phyloP scores from a whole-genome alignment of 805 yeast genomes.

The Saturnispora mendoncae region DNA sequence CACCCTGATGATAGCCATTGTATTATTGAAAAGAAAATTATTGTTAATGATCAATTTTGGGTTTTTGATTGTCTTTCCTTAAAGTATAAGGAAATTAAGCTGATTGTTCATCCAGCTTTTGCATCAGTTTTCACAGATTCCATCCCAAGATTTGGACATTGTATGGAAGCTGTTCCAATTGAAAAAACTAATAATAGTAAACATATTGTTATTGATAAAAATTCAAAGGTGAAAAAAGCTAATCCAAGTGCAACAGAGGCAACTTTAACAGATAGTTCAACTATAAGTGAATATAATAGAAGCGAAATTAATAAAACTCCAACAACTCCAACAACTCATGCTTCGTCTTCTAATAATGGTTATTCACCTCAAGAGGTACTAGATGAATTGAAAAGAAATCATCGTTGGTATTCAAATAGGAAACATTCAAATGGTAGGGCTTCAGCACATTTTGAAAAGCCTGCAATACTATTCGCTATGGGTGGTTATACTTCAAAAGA shows the following conservation, averaged over 20 bases:
- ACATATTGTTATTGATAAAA: not conserved
- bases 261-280: not conserved
- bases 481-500: slow-evolving; percentile 37
- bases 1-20: slow-evolving; percentile 30
- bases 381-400: not conserved
- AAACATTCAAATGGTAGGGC: not conserved
- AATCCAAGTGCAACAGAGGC: too few relatives aligned
- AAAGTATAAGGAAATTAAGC: slow-evolving; percentile 39
- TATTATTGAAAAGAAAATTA: slow-evolving; percentile 24
- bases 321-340: not conserved
- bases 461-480: slow-evolving; percentile 34
- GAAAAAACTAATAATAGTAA: slow-evolving; percentile 21
- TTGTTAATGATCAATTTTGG: slow-evolving; percentile 42
- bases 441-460: slow-evolving; percentile 11
- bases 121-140: slow-evolving; percentile 21
- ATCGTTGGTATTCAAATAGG: not conserved
- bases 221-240: not conserved
- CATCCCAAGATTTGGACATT: slow-evolving; percentile 29
- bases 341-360: not conserved
- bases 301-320: slow-evolving; percentile 2
- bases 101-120: slow-evolving; percentile 26
- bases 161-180: slow-evolving; percentile 18
- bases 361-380: not conserved
- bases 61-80: slow-evolving; percentile 46
- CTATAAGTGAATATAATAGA: not conserved